Conservation (phyloP, 1,284 basidiomycete species). For the Rhizoctonia solani region DNA sequence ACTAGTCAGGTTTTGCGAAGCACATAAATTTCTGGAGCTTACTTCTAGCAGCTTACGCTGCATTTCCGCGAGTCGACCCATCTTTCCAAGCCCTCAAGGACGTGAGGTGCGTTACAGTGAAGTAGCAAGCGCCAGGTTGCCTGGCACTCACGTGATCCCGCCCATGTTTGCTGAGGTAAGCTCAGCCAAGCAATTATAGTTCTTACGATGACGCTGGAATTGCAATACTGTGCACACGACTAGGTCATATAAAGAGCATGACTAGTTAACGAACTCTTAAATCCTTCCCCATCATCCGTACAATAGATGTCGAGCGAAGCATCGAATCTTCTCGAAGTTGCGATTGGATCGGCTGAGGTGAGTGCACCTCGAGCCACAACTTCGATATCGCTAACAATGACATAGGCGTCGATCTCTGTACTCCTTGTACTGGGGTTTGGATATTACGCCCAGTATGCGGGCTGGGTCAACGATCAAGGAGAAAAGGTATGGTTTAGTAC, state of each 20-base stretch:
- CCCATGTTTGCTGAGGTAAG: neutral
- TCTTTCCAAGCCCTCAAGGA: constrained; percentile 42
- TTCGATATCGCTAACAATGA: neutral
- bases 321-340: neutral
- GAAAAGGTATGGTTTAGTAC: constrained; percentile 1
- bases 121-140: neutral
- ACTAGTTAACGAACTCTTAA: neutral
- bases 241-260: constrained; percentile 2
- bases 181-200: neutral
- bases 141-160: neutral
- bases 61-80: constrained; percentile 87
- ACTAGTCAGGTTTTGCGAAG: constrained; percentile 12
- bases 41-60: constrained; percentile 92
- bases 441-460: constrained; percentile 13
- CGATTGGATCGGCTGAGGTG: constrained; percentile 20
- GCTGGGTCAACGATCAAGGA: constrained; percentile 8
- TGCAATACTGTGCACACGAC: neutral
- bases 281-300: neutral
- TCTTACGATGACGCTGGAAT: neutral
- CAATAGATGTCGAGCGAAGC: neutral
- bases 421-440: constrained; percentile 20
- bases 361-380: neutral
- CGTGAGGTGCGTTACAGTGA: neutral
- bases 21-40: constrained; percentile 40
- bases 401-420: constrained; percentile 28